Evolutionary conservation across 2,329 filamentous ascomycete species (phyloP).

Genomic region (Colletotrichum sp.): DNA sequence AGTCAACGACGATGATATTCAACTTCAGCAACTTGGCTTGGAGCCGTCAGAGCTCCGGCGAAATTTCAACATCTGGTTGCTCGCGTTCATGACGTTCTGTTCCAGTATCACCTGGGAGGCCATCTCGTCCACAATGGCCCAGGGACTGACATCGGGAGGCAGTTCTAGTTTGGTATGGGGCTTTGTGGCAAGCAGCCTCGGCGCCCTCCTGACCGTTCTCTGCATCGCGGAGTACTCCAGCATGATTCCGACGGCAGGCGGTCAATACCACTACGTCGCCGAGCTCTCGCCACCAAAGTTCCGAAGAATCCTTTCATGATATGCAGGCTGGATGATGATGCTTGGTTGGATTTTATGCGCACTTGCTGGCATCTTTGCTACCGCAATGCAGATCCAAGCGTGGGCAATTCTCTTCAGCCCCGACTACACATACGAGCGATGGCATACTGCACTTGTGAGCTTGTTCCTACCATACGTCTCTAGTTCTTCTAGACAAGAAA

Average conservation of each 20-base stretch:
- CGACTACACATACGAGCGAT: background rate
- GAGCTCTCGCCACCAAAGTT: slow-evolving; percentile 52
- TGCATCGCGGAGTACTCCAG: slow-evolving; percentile 42
- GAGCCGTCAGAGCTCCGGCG: background rate
- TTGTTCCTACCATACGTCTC: background rate
- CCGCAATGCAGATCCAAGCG: background rate
- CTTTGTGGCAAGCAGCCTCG: background rate
- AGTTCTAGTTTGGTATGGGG: background rate
- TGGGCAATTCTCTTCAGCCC: background rate
- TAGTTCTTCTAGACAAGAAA: background rate
- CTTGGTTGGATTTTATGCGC: slow-evolving; percentile 42
- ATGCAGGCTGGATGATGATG: slow-evolving; percentile 52
- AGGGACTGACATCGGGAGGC: background rate
- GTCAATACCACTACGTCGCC: slow-evolving; percentile 66
- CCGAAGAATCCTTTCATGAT: slow-evolving; percentile 59
- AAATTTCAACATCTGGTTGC: background rate
- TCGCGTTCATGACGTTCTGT: background rate
- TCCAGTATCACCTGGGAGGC: background rate
- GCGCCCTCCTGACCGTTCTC: background rate
- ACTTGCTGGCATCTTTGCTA: background rate
- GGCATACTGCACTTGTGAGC: background rate
- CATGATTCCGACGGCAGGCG: slow-evolving; percentile 55
- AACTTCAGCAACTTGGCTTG: background rate
- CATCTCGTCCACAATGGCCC: background rate
- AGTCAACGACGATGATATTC: background rate